Base-by-base conservation (phyloP, 768 basidiomycete species). In the Leccinum imitatum region DNA sequence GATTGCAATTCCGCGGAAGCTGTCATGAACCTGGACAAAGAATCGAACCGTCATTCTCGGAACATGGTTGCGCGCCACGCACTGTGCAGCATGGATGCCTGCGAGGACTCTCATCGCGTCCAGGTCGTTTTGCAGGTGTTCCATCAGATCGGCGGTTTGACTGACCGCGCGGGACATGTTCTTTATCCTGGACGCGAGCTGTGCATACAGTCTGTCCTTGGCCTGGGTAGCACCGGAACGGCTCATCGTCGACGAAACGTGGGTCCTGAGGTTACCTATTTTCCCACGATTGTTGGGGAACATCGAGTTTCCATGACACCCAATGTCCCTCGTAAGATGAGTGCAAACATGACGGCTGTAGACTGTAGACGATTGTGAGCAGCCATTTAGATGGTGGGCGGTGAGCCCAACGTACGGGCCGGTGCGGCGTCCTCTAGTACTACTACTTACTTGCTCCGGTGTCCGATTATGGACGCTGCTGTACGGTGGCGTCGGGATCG, bases 61-160 rank as follows among this genome's bases (percentile, higher is more conserved):
- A 9, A 54, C 37, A 37, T 27, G 21, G 7, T 1, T 25, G 30
- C 19, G 35, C 30, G 59, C 54, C 17, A 61, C 87, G 67, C 71
- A 92, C 91, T 92, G 93, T 56, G 91, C 88, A 19, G 88, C 90
- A 71, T 91, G 89, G 53, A 87, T 78, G 1, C 88, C 89, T 14
- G 91, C 87, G 62, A 95, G 85, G 31, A 84, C 84, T 57, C 84
- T 77, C 91, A 93, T 93, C 15, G 89, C 85, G 58, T 88, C 82
- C 56, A 94, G 73, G 75, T 91, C 90, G 50, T 83, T 79, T 62
- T 90, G 85, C 64, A 94, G 79, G 56, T 85, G 83, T 69, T 88
- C 90, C 73, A 90, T 88, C 23, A 93, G 79, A 65, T 87, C 86
- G 39, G 90, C 87, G 1, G 91, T 91, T 64, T 85, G 87, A 25